A percentile compares a stretch with the other conserved stretches of the same genome.
These are phyloP conservation scores for Helicocarpus griseus DNA, from an alignment of 2,329 filamentous ascomycete species.

Conservation along the genomic window DNA sequence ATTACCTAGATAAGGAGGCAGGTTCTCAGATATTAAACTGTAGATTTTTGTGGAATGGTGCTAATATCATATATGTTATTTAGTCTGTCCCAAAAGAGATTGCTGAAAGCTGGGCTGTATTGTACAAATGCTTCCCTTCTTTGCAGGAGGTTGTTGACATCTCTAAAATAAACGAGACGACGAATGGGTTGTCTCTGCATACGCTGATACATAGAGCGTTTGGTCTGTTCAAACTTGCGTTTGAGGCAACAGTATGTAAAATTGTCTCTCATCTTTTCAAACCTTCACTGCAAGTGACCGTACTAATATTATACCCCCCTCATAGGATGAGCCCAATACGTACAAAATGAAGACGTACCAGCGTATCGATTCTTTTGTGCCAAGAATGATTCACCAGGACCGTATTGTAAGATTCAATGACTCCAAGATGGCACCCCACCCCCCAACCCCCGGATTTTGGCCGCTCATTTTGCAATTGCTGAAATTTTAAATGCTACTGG, in stretches of 20 bases:
- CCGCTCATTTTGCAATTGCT: background rate
- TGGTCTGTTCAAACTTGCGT: background rate
- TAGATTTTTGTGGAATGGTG: background rate
- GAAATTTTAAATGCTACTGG: background rate
- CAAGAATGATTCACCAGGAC: background rate
- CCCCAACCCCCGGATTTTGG: background rate
- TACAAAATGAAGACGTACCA: background rate
- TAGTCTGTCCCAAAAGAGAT: background rate
- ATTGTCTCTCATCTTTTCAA: background rate
- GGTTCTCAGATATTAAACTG: background rate
- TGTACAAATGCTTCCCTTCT: background rate
- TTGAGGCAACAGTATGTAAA: background rate
- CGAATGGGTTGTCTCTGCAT: background rate
- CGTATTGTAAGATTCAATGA: background rate
- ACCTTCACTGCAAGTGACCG: background rate
- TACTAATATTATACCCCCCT: background rate
- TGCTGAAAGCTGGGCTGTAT: background rate
- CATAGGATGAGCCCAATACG: background rate
- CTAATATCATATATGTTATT: background rate
- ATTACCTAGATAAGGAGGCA: background rate
- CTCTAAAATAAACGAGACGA: background rate
- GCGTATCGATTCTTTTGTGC: background rate
- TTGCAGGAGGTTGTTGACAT: background rate
- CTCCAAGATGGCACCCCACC: background rate
- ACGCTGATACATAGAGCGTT: background rate